These are phyloP conservation scores for Lipomyces anomalus DNA, from an alignment of 805 yeast species.

Conservation along the genomic window DNA sequence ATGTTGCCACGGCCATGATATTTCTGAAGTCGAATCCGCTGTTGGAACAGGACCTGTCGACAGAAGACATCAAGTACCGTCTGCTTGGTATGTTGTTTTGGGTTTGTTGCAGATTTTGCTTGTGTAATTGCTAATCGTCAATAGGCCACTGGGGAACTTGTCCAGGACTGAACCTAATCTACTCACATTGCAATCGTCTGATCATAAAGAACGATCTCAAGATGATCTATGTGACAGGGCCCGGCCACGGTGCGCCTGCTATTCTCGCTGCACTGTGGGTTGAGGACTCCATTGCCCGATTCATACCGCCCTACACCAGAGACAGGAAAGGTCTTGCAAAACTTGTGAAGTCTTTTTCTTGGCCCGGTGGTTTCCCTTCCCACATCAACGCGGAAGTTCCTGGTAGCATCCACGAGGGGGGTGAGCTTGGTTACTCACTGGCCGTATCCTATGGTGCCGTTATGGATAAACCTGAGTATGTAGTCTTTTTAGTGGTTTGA, in stretches of 20 bases:
- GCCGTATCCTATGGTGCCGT: constrained; percentile 25
- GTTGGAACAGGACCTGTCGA: constrained; percentile 10
- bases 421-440: constrained; percentile 27
- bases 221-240: constrained; percentile 23
- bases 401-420: constrained; percentile 26
- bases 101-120: neutral
- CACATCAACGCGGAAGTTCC: constrained; percentile 25
- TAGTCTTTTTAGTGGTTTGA: too few relatives aligned
- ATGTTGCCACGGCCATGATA: constrained; percentile 23
- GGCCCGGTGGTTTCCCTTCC: constrained; percentile 26
- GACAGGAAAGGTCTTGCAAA: constrained; percentile 14
- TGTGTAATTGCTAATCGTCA: neutral
- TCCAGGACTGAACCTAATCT: constrained; percentile 24
- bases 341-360: constrained; percentile 20
- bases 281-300: constrained; percentile 22
- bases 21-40: constrained; percentile 17
- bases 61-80: constrained; percentile 23
- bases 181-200: constrained; percentile 21
- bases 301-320: constrained; percentile 17
- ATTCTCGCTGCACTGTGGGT: constrained; percentile 24
- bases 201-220: constrained; percentile 19
- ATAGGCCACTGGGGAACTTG: constrained; percentile 26
- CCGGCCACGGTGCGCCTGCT: constrained; percentile 27
- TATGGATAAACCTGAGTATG: constrained; percentile 23
- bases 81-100: constrained; percentile 17